Evolutionary conservation across 2,329 filamentous ascomycete species (phyloP), one percentile per base, ranked within the genome.

Genomic region (Aspergillus sojae): DNA sequence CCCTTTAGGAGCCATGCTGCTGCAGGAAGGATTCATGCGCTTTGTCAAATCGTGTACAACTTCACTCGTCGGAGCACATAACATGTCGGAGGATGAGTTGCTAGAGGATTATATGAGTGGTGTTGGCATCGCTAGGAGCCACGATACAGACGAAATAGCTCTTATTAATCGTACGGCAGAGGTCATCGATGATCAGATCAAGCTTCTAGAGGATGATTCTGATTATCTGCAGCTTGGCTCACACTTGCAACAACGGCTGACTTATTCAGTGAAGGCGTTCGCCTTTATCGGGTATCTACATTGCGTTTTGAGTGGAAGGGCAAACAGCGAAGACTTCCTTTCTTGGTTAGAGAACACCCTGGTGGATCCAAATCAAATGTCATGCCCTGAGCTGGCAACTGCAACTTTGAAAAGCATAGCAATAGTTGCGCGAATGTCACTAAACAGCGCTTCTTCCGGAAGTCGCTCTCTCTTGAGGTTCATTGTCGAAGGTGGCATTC

Each of bases 181-280:
- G 54, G 87, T 96, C 67, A 89, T 93, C 39, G 84, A 88, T 12
- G 91, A 96, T 65, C 91, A 96, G 74, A 92, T 98, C 83, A 88
- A 89, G 70, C 87, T 94, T 57, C 83, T 99, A 23, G 94, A 98
- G 68, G 93, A 93, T 56, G 92, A 92, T 63, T 90, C 93, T 1
- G 95, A 98, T 77, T 98, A 97, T 75, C 83, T 97, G 50, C 89
- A 91, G 70, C 86, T 98, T 62, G 91, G 92, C 62, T 94, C 94
- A 1, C 85, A 89, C 6, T 94, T 91, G 80, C 94, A 98, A 75
- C 94, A 97, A 78, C 89, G 85, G 64, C 85, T 98, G 60, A 92
- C 94, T 5, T 93, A 91, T 71, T 89, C 91, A 7, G 92, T 96
- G 65, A 97, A 97, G 78, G 89, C 91, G 0, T 88, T 90, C 65